Evolutionary conservation across 2,329 filamentous ascomycete species (phyloP), one percentile per base, ranked within the genome.

Genomic region (Verticillium longisporum): DNA sequence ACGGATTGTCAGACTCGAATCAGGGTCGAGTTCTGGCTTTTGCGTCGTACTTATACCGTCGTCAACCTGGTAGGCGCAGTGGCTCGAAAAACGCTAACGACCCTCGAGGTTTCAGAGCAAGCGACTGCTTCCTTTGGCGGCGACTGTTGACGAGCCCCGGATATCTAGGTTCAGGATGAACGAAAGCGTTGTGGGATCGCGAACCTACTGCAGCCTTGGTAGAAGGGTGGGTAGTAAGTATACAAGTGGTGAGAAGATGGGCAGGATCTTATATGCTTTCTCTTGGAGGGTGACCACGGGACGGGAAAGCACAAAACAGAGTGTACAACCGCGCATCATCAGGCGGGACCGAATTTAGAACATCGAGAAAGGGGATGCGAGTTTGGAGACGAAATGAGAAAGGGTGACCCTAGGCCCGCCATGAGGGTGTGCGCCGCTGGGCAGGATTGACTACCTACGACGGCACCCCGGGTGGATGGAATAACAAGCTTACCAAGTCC

Each of bases 241-340:
- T 9, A n/a, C 41, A 10, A 21, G 41, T 18, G 41, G n/a, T 50
- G 41, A 50, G 41, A 50, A 50, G 41, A 50, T 50, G 41, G 41
- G 41, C n/a, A 45, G 56, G 37, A 45, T 41, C 56, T 58, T 58
- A 58, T 58, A 58, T 58, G 37, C 21, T 56, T 21, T 50, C 56
- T 31, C 26, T 6, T 21, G 41, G 41, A 50, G 41, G 41, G 41
- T 50, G 18, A n/a, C 41, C 41, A 50, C 41, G 41, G 41, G 41
- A 21, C 41, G 37, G 56, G 32, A 21, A 58, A 31, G 21, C 26
- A 36, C 33, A 21, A 26, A 56, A 37, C 41, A 38, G 50, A 7
- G 33, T 50, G 37, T 58, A 58, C 37, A 33, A 58, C 56, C 56
- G 37, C 36, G 37, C 56, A 58, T 58, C 37, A 50, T 38, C 56